Base-by-base conservation (phyloP, 805 yeast genomes). In the Nematodospora valgi region DNA sequence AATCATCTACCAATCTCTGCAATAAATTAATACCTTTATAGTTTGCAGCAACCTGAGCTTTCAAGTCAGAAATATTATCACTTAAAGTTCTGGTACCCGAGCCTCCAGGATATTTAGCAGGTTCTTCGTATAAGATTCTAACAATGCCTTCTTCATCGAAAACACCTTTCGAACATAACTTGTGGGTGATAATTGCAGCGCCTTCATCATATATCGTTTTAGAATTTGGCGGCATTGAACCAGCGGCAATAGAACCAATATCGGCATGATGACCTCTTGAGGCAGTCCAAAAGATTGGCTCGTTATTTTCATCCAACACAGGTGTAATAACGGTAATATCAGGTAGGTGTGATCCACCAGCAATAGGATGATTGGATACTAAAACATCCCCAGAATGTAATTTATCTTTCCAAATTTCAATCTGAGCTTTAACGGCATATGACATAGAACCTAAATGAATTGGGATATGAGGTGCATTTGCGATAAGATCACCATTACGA, bases 221-320 rank as follows among this genome's bases (percentile, higher is more conserved):
- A 2, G 96, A 86, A 52, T 83, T 80, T 7, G 96, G 95, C 11
- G 97, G 96, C 88, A 89, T 87, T 0, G 95, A 83, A 1, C 97
- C 97, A 1, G 97, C 95, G 23, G 86, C 62, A 39, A 82, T 76
- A 10, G 95, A 94, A 12, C 98, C 97, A 51, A 91, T 89, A 58
- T 89, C 98, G 5, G 96, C 89, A 61, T 91, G 98, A 60, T 89
- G 98, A 2, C 96, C 97, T 45, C 98, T 71, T 0, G 95, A 82
- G 0, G 97, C 98, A 10, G 86, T 88, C 69, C 86, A 89, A 56
- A 89, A 89, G 18, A 87, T 75, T 23, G 86, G 71, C 5, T 67
- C 73, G 15, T 63, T 68, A 17, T 49, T 41, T 14, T 47, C 40
- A 19, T 68, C 68, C n/a, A 76, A 67, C 2, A 89, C 88, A 0